A percentile compares a stretch with the other conserved stretches of the same genome.
Evolutionary conservation across 2,329 filamentous ascomycete genomes (phyloP).

Genomic region (Hansfordia pulvinata): DNA sequence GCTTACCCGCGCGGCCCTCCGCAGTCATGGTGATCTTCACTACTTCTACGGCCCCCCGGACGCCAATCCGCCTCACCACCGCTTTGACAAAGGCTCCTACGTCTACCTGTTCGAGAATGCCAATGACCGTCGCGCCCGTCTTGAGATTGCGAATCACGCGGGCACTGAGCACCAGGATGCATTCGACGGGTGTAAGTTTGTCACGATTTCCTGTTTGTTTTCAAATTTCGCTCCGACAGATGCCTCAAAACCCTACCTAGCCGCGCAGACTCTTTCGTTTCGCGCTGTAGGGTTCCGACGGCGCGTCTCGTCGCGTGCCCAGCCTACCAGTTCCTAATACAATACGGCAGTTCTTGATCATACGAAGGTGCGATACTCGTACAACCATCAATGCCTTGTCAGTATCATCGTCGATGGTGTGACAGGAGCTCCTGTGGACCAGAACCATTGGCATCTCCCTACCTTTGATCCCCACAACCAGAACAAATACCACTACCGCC

Average conservation of each 20-base stretch:
- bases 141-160: constrained; percentile 65
- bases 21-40: constrained; percentile 64
- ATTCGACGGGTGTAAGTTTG: constrained; percentile 56
- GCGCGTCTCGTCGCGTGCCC: constrained; percentile 1
- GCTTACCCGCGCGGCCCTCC: constrained; percentile 9
- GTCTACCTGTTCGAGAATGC: constrained; percentile 70
- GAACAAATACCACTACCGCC: constrained; percentile 65
- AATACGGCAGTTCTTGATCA: constrained; percentile 46
- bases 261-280: too few relatives aligned
- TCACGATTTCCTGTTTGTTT: neutral
- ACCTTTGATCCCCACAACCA: constrained; percentile 60
- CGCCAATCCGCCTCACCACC: constrained; percentile 58
- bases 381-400: constrained; percentile 60
- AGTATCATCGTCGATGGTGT: constrained; percentile 48
- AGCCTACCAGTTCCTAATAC: too few relatives aligned
- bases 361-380: constrained; percentile 53
- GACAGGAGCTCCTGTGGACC: constrained; percentile 20
- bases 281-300: too few relatives aligned
- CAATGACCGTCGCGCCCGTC: constrained; percentile 48
- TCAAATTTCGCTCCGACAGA: too few relatives aligned
- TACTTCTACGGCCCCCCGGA: constrained; percentile 63
- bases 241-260: too few relatives aligned
- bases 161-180: constrained; percentile 68
- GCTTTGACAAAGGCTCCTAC: constrained; percentile 69
- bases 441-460: constrained; percentile 61